Conservation (phyloP, 2,329 filamentous ascomycete species). For the Pezicula carpinea region DNA sequence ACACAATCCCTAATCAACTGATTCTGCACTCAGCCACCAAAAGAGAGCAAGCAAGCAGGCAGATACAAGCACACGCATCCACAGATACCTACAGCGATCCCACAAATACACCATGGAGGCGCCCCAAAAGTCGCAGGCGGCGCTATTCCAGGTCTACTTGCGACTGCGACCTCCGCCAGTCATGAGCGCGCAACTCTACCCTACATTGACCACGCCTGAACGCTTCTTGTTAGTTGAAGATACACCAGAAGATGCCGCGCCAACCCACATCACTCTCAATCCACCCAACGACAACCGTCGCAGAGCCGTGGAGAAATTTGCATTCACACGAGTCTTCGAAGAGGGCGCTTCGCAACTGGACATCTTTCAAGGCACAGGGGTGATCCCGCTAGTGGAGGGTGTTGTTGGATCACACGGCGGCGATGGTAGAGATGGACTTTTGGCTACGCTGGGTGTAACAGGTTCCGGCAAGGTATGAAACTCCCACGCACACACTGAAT, state of each 20-base stretch:
- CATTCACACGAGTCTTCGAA: constrained; percentile 89
- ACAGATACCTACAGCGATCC: no score
- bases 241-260: constrained; percentile 37
- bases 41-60: no score
- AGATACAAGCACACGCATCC: no score
- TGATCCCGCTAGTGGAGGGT: constrained; percentile 72
- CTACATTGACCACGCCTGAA: constrained; percentile 41
- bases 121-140: constrained; percentile 37
- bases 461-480: constrained; percentile 86
- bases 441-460: constrained; percentile 90
- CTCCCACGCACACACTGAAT: background rate
- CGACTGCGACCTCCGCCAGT: constrained; percentile 68
- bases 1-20: no score
- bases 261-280: constrained; percentile 71
- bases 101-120: no score
- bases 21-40: no score
- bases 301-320: constrained; percentile 87
- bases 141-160: constrained; percentile 87
- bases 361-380: constrained; percentile 75
- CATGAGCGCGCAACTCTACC: constrained; percentile 31
- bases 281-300: constrained; percentile 80
- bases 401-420: constrained; percentile 69
- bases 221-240: constrained; percentile 77
- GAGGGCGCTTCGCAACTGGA: constrained; percentile 81
- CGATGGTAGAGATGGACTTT: constrained; percentile 80